phyloP scores from a whole-genome alignment of 148 eudicot genomes.

The Rhododendron griersonianum region DNA sequence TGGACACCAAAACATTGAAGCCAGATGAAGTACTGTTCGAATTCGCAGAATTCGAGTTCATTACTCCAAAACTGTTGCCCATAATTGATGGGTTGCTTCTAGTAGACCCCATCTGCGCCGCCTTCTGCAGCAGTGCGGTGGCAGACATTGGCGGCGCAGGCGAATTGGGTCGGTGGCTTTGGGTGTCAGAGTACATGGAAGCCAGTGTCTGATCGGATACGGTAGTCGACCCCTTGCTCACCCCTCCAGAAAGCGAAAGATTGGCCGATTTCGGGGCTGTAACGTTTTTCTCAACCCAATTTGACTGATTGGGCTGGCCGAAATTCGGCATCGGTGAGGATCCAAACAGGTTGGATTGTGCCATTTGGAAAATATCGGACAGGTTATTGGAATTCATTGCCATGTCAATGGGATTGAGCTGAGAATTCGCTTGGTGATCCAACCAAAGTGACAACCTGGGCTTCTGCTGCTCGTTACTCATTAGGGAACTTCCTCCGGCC shows the following conservation, averaged over 20 bases:
- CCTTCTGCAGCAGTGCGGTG: conserved; percentile 85
- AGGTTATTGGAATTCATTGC: conserved; percentile 18
- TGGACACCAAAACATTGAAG: conserved; percentile 9
- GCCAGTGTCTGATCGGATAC: conserved; percentile 27
- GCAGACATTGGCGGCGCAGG: conserved; percentile 70
- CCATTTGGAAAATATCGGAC: conserved; percentile 56
- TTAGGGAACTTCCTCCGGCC: conserved; percentile 25
- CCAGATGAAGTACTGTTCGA: background rate
- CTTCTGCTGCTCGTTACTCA: conserved; percentile 23
- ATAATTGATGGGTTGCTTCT: conserved; percentile 44
- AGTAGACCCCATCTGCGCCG: conserved; percentile 84
- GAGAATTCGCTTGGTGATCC: conserved; percentile 31
- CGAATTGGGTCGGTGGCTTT: conserved; percentile 21
- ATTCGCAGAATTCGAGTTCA: conserved; percentile 16
- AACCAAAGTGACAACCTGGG: conserved; percentile 40
- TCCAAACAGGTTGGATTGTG: conserved; percentile 31
- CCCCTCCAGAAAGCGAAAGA: conserved; percentile 43
- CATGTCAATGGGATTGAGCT: conserved; percentile 9
- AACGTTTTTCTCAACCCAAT: conserved; percentile 14
- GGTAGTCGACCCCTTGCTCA: conserved; percentile 18
- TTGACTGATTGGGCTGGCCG: conserved; percentile 23
- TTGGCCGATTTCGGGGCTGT: conserved; percentile 16
- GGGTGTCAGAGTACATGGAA: conserved; percentile 25
- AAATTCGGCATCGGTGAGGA: conserved; percentile 38
- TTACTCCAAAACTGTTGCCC: conserved; percentile 44